phyloP scores from a whole-genome alignment of 1,139 yeast species.

The Suhomyces bokatorum region DNA sequence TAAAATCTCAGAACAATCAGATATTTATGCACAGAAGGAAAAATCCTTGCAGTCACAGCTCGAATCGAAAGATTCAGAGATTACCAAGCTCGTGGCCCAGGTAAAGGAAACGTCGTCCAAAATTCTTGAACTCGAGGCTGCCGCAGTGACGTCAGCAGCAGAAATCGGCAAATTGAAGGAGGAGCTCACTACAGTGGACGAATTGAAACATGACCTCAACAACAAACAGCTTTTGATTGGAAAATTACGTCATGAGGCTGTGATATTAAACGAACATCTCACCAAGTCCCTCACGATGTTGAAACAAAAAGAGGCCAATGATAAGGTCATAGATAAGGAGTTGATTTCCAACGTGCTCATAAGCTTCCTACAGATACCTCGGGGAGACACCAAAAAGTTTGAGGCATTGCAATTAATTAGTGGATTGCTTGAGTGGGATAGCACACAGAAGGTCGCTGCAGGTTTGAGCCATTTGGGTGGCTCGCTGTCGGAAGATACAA shows the following conservation, averaged over 20 bases:
- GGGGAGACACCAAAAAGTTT: slow-evolving; percentile 92
- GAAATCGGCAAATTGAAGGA: slow-evolving; percentile 8
- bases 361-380: slow-evolving; percentile 81
- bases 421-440: slow-evolving; percentile 86
- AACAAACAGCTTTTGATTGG: slow-evolving; percentile 82
- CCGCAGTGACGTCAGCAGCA: slow-evolving; percentile 19
- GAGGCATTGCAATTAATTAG: slow-evolving; percentile 86
- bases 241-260: slow-evolving; percentile 91
- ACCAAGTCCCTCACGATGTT: slow-evolving; percentile 82
- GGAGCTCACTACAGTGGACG: slow-evolving; percentile 15
- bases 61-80: slow-evolving; percentile 9
- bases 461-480: slow-evolving; percentile 59
- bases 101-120: neutral
- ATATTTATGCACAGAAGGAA: slow-evolving; percentile 11
- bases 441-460: slow-evolving; percentile 75
- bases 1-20: slow-evolving; percentile 2
- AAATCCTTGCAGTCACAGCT: neutral
- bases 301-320: slow-evolving; percentile 65
- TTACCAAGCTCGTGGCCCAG: slow-evolving; percentile 6
- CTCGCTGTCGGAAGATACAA: slow-evolving; percentile 24
- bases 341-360: slow-evolving; percentile 81
- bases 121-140: slow-evolving; percentile 16
- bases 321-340: slow-evolving; percentile 80
- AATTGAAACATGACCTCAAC: slow-evolving; percentile 43
- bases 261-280: slow-evolving; percentile 89